phyloP scores from a whole-genome alignment of 2,329 filamentous ascomycete species.

The Phyllosticta citriasiana region DNA sequence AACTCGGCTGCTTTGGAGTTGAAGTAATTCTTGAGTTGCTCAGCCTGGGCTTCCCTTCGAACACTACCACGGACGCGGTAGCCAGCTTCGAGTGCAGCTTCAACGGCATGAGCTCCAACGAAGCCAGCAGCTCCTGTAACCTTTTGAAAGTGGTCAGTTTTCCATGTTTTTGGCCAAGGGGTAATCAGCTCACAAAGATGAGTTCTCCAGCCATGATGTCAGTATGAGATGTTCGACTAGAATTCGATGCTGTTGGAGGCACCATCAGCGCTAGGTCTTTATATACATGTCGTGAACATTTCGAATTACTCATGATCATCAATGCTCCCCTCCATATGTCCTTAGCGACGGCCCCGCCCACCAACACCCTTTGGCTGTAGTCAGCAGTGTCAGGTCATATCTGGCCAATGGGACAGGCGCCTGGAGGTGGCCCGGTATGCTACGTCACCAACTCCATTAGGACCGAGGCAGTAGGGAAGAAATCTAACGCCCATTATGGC shows the following conservation, averaged over 20 bases:
- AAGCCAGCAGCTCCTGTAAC: conserved; percentile 9
- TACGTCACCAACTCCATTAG: too few relatives aligned
- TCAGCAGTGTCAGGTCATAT: too few relatives aligned
- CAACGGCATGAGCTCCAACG: conserved; percentile 6
- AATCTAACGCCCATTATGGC: too few relatives aligned
- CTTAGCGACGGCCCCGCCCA: too few relatives aligned
- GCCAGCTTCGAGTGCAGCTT: conserved; percentile 8
- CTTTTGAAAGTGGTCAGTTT: neutral
- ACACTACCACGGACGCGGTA: conserved; percentile 9
- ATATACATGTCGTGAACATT: neutral
- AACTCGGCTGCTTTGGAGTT: conserved; percentile 11
- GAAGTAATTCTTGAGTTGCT: conserved; percentile 11
- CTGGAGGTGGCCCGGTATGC: too few relatives aligned
- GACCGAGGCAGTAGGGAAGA: too few relatives aligned
- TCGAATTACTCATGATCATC: neutral
- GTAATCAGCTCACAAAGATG: neutral
- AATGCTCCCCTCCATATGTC: neutral
- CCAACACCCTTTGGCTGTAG: too few relatives aligned
- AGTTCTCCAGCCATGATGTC: conserved; percentile 3
- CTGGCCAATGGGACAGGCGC: too few relatives aligned
- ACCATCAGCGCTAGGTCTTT: neutral
- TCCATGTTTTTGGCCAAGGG: neutral
- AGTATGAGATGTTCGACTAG: neutral
- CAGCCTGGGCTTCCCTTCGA: conserved; percentile 12
- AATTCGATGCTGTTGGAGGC: neutral